phyloP scores from a whole-genome alignment of 2,329 filamentous ascomycete species.

The Stromatinia cepivora region DNA sequence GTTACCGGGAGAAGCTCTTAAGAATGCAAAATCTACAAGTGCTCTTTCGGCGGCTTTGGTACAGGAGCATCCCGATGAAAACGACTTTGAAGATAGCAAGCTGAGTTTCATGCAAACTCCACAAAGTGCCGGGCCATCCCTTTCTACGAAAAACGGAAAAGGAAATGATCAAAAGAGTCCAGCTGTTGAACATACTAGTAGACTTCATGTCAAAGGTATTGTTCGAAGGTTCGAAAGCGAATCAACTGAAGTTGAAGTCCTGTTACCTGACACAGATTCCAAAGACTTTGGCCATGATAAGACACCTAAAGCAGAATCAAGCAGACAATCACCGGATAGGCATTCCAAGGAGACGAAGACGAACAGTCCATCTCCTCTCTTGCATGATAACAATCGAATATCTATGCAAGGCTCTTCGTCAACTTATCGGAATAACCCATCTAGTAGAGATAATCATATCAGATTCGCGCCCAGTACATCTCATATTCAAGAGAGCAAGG shows the following conservation, averaged over 20 bases:
- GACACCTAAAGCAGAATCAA: not conserved
- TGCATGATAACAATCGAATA: not conserved
- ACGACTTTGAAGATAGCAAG: not conserved
- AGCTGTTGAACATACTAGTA: not conserved
- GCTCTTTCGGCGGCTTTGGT: conserved; percentile 20
- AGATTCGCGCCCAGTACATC: conserved; percentile 12
- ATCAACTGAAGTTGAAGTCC: not conserved
- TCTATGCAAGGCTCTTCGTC: not conserved
- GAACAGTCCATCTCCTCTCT: not conserved
- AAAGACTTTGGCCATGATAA: not conserved
- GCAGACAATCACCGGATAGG: not conserved
- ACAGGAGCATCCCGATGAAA: conserved; percentile 20
- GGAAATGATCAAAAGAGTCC: not conserved
- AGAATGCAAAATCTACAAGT: conserved; percentile 15
- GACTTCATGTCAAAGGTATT: not conserved
- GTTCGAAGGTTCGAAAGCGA: conserved; percentile 9
- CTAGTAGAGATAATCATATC: conserved; percentile 15
- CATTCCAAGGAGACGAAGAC: not conserved
- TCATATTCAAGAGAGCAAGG: not conserved
- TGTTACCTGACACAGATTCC: not conserved
- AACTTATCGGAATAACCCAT: not conserved
- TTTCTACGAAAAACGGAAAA: not conserved
- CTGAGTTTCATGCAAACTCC: conserved; percentile 6
- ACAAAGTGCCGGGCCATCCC: not conserved
- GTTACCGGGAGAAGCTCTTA: conserved; percentile 9